phyloP scores from a whole-genome alignment of 2,329 filamentous ascomycete genomes.

The Aureobasidium sp. region DNA sequence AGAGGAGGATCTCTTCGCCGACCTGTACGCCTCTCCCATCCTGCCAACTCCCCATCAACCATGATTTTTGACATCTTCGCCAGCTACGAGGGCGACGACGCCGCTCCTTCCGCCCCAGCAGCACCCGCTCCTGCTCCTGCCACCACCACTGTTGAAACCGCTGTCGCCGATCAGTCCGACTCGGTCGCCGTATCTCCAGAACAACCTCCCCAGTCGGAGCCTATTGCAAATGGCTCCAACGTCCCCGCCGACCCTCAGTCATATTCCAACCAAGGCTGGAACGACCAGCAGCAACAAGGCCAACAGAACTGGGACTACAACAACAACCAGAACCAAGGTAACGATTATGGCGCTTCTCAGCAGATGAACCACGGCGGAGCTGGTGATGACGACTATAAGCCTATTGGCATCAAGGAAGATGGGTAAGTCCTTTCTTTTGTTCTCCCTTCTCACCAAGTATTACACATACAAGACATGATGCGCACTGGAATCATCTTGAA shows the following conservation, averaged over 20 bases:
- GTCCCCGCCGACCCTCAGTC: not conserved
- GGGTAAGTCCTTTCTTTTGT: slow-evolving; percentile 58
- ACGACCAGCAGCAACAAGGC: slow-evolving; percentile 7
- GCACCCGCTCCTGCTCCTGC: slow-evolving; percentile 1
- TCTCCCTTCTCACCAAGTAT: slow-evolving; percentile 12
- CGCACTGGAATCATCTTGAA: not conserved
- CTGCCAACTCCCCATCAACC: not conserved
- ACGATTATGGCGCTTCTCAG: slow-evolving; percentile 24
- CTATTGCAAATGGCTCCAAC: slow-evolving; percentile 17
- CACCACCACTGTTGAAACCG: slow-evolving; percentile 3
- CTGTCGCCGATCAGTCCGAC: not conserved
- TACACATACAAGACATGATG: slow-evolving; percentile 9
- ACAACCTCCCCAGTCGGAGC: not conserved
- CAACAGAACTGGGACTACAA: slow-evolving; percentile 14
- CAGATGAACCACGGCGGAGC: slow-evolving; percentile 15
- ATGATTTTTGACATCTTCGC: slow-evolving; percentile 15
- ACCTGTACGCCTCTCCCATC: slow-evolving; percentile 60
- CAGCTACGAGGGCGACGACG: slow-evolving; percentile 62
- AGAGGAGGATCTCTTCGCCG: slow-evolving; percentile 92
- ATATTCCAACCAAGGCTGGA: slow-evolving; percentile 4
- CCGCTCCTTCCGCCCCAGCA: slow-evolving; percentile 24
- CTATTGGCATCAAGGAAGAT: slow-evolving; percentile 77
- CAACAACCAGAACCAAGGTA: slow-evolving; percentile 14
- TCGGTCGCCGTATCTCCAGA: not conserved
- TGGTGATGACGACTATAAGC: slow-evolving; percentile 39